These are phyloP conservation scores for Curvularia eragrostidis DNA, from an alignment of 2,329 filamentous ascomycete genomes.

Conservation along the genomic window DNA sequence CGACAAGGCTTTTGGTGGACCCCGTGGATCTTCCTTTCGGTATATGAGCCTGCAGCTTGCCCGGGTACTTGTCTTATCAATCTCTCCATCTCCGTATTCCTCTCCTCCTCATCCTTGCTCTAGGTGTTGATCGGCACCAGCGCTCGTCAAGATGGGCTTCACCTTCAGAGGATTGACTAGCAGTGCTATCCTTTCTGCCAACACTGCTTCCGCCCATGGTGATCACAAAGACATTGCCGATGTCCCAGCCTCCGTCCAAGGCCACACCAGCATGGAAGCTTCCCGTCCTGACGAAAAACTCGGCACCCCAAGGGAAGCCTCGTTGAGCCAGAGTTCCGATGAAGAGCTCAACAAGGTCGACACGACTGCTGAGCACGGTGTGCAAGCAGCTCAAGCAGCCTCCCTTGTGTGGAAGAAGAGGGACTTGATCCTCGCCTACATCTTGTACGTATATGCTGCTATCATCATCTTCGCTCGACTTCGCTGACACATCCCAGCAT, in stretches of 20 bases:
- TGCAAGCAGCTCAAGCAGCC: slow-evolving; percentile 39
- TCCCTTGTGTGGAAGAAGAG: slow-evolving; percentile 39
- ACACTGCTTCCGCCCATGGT: slow-evolving; percentile 16
- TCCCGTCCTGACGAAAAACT: slow-evolving; percentile 38
- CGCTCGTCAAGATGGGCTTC: slow-evolving; percentile 37
- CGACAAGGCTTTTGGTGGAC: slow-evolving; percentile 20
- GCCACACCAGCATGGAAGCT: slow-evolving; percentile 37
- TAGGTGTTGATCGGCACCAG: slow-evolving; percentile 7
- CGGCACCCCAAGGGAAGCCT: slow-evolving; percentile 27
- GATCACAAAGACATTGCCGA: slow-evolving; percentile 37
- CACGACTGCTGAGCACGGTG: slow-evolving; percentile 37
- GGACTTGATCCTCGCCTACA: slow-evolving; percentile 37
- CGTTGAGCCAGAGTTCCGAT: slow-evolving; percentile 27
- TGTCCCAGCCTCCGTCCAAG: slow-evolving; percentile 38
- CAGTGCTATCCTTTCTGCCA: slow-evolving; percentile 34
- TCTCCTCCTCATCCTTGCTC: slow-evolving; percentile 9
- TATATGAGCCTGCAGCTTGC: slow-evolving; percentile 31
- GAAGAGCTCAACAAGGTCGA: slow-evolving; percentile 45
- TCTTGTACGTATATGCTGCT: slow-evolving; percentile 29
- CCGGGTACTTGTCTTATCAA: slow-evolving; percentile 37
- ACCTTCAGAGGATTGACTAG: slow-evolving; percentile 41
- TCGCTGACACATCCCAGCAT: slow-evolving; percentile 31
- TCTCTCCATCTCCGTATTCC: slow-evolving; percentile 19
- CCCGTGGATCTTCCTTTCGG: slow-evolving; percentile 17
- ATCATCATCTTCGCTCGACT: not conserved